Evolutionary conservation across 2,329 filamentous ascomycete species (phyloP).

Genomic region (Calonectria ilicicola): DNA sequence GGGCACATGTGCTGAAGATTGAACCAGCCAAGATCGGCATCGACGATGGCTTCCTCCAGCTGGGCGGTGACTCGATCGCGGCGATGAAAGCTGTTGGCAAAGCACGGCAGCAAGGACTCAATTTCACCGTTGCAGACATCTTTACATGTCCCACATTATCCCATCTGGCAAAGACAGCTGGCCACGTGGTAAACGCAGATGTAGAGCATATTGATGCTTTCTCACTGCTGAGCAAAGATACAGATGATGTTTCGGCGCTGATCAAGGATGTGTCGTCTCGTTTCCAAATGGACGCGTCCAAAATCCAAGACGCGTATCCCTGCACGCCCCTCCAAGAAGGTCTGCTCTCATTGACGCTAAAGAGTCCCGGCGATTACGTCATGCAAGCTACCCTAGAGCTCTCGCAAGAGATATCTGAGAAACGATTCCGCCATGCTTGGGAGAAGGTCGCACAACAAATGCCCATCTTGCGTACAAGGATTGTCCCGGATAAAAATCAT

Average conservation of each 20-base stretch:
- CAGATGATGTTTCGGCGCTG: neutral
- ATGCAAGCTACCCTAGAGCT: slow-evolving; percentile 29
- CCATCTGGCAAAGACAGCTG: neutral
- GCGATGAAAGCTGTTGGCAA: slow-evolving; percentile 59
- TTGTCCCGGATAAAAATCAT: neutral
- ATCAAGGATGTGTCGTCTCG: neutral
- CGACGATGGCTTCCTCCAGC: slow-evolving; percentile 61
- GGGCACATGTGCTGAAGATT: neutral
- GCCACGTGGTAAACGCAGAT: accelerated
- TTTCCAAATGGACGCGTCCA: neutral
- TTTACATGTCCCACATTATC: slow-evolving; percentile 7
- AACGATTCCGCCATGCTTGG: slow-evolving; percentile 27
- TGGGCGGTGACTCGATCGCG: slow-evolving; percentile 63
- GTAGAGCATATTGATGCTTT: neutral
- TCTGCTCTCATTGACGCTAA: slow-evolving; percentile 46
- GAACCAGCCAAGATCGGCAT: slow-evolving; percentile 33
- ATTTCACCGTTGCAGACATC: slow-evolving; percentile 24
- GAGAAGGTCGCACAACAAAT: neutral
- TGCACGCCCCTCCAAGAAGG: slow-evolving; percentile 51
- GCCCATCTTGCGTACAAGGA: slow-evolving; percentile 54
- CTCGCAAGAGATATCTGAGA: neutral
- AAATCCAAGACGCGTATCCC: slow-evolving; percentile 48
- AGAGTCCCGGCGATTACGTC: slow-evolving; percentile 30
- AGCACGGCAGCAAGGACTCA: slow-evolving; percentile 19
- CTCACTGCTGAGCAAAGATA: neutral